A percentile compares a stretch with the other conserved stretches of the same genome.
These are phyloP conservation scores for Yamadazyma kanchanaburiensis DNA, from an alignment of 1,139 yeast species.

Conservation along the genomic window DNA sequence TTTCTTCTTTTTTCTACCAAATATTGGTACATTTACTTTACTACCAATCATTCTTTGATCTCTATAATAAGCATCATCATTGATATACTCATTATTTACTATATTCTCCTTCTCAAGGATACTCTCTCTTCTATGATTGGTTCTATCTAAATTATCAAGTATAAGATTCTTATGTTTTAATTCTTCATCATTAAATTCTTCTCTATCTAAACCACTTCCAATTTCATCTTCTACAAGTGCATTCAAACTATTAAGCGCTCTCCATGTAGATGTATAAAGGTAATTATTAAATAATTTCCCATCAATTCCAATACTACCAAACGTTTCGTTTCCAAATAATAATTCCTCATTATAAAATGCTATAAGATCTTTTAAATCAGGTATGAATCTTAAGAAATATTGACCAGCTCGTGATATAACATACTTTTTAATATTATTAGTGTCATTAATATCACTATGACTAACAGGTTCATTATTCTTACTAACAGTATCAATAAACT, in stretches of 20 bases:
- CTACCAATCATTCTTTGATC: conserved; percentile 29
- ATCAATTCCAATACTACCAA: conserved; percentile 31
- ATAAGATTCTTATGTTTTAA: conserved; percentile 33
- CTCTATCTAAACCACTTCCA: conserved; percentile 24
- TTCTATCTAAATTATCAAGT: conserved; percentile 11
- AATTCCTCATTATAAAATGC: conserved; percentile 25
- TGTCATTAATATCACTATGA: conserved; percentile 38
- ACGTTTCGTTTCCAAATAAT: conserved; percentile 24
- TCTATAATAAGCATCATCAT: conserved; percentile 16
- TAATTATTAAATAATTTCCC: conserved; percentile 31
- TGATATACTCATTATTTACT: conserved; percentile 1
- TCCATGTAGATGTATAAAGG: conserved; percentile 31
- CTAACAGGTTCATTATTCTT: conserved; percentile 24
- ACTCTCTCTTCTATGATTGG: conserved; percentile 6
- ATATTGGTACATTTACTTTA: conserved; percentile 19
- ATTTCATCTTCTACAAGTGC: conserved; percentile 35
- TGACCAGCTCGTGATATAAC: conserved; percentile 36
- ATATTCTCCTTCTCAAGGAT: conserved; percentile 11
- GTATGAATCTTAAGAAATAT: conserved; percentile 40
- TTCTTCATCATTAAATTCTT: conserved; percentile 27
- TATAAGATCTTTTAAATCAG: conserved; percentile 32
- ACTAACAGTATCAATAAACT: conserved; percentile 38
- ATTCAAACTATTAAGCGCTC: conserved; percentile 24
- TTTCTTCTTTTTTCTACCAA: conserved; percentile 39
- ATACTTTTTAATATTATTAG: conserved; percentile 29